phyloP scores from a whole-genome alignment of 441 rosid species.

The Hura crepitans region DNA sequence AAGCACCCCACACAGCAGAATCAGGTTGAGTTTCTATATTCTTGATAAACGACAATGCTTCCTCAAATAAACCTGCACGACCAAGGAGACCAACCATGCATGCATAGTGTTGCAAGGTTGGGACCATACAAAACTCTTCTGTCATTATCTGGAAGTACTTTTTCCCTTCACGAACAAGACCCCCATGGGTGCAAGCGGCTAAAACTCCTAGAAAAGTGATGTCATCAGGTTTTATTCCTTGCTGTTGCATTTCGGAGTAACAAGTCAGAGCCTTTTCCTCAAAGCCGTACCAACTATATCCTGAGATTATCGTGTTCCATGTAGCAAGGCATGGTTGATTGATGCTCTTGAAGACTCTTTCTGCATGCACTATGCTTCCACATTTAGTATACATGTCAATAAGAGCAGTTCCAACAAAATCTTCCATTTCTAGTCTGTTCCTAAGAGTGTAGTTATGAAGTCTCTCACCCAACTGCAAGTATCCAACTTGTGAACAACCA shows the following conservation, averaged over 20 bases:
- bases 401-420: conserved; percentile 71
- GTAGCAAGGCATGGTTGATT: conserved; percentile 53
- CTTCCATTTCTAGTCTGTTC: conserved; percentile 49
- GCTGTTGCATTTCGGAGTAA: conserved; percentile 46
- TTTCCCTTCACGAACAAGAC: conserved; percentile 60
- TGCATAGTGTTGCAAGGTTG: conserved; percentile 68
- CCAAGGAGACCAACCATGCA: conserved; percentile 68
- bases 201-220: conserved; percentile 73
- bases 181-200: conserved; percentile 68
- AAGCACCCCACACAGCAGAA: conserved; percentile 78
- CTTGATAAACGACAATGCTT: conserved; percentile 48
- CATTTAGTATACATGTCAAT: conserved; percentile 76
- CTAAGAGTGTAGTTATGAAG: conserved; percentile 55
- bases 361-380: conserved; percentile 53
- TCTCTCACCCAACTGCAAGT: conserved; percentile 52
- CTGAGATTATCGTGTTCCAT: conserved; percentile 76
- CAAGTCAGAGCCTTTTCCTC: conserved; percentile 50
- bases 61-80: conserved; percentile 55
- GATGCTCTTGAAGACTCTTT: conserved; percentile 50
- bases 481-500: conserved; percentile 66
- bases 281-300: conserved; percentile 59
- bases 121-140: conserved; percentile 44
- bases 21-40: conserved; percentile 52
- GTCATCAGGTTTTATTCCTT: conserved; percentile 51
- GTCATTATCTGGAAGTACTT: conserved; percentile 50